Evolutionary conservation across 129 eudicot species (phyloP), one percentile per base, ranked within the genome.

Genomic region (Cynara cardunculus): DNA sequence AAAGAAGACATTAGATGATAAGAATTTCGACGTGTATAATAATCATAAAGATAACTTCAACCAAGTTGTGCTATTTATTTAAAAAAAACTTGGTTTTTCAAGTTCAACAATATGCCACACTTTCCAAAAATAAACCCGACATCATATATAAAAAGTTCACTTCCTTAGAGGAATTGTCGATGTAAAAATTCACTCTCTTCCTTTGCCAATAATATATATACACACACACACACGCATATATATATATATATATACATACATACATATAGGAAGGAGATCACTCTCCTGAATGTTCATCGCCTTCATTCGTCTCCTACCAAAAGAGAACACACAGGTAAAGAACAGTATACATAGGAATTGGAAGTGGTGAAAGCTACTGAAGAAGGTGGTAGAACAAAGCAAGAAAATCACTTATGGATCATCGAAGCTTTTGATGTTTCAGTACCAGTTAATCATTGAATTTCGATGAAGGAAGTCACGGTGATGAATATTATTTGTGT

Each of bases 291-390:
- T 13, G 19, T 46, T 46, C 61, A 0, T 46, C 61, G 19, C n/a
- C 19, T 49, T 49, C 62, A 49, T 49, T 7, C 1, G 62, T 16
- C 62, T 49, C 21, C 9, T 1, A 49, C 21, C 62, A 5, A 16
- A 49, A 49, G 62, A 16, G 62, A 16, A 22, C 62, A 49, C 22
- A 14, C 22, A 1, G 16, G 21, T 49, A 49, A 49, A 49, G 2
- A 39, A 13, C 2, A 39, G 13, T 1, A 13, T 39, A 39, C 46
- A 13, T 0, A 2, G 1, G 13, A 39, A 11, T 13, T 5, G 21
- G 1, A 49, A 81, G 41, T 85, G 91, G 89, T 71, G 80, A 75
- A 92, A 78, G 86, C 44, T 90, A 16, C 30, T 90, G 14, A 86
- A 87, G 87, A 92, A 83, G 75, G 14, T 92, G 21, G 71, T 89